phyloP scores from a whole-genome alignment of 805 yeast genomes.

The Lipomyces japonicus region DNA sequence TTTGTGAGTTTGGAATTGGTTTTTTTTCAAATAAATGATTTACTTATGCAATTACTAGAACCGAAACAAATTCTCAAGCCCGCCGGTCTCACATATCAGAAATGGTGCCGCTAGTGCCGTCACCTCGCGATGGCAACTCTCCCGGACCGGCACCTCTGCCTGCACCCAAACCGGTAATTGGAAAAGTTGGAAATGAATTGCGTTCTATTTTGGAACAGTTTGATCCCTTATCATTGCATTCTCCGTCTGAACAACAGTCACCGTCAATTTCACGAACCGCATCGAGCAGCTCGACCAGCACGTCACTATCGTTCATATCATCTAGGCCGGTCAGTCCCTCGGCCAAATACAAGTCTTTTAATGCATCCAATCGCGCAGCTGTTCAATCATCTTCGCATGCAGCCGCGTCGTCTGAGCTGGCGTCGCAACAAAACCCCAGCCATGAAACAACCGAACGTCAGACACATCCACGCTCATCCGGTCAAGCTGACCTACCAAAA shows the following conservation, averaged over 20 bases:
- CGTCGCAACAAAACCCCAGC: background rate
- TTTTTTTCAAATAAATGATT: too few species aligned
- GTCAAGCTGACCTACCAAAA: constrained; percentile 14
- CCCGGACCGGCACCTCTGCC: constrained; percentile 16
- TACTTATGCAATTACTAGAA: too few species aligned
- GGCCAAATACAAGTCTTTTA: background rate
- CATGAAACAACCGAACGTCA: too few species aligned
- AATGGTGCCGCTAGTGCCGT: constrained; percentile 9
- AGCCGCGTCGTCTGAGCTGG: background rate
- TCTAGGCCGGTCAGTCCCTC: background rate
- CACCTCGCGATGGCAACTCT: background rate
- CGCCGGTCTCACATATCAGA: constrained; percentile 2
- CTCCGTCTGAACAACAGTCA: constrained; percentile 11
- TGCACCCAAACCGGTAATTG: constrained; percentile 20
- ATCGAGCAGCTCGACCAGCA: constrained; percentile 1
- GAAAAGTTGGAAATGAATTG: constrained; percentile 12
- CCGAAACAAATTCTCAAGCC: too few species aligned
- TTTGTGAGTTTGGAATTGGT: too few species aligned
- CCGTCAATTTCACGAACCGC: constrained; percentile 5
- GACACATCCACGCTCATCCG: background rate
- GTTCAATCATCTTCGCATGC: background rate
- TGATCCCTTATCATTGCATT: constrained; percentile 30
- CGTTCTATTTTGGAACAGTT: constrained; percentile 31
- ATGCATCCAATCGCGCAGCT: background rate
- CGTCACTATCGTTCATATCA: background rate